A percentile compares a stretch with the other conserved stretches of the same genome.
phyloP scores from a whole-genome alignment of 2,329 filamentous ascomycete genomes.

The Cladorrhinum sp. region DNA sequence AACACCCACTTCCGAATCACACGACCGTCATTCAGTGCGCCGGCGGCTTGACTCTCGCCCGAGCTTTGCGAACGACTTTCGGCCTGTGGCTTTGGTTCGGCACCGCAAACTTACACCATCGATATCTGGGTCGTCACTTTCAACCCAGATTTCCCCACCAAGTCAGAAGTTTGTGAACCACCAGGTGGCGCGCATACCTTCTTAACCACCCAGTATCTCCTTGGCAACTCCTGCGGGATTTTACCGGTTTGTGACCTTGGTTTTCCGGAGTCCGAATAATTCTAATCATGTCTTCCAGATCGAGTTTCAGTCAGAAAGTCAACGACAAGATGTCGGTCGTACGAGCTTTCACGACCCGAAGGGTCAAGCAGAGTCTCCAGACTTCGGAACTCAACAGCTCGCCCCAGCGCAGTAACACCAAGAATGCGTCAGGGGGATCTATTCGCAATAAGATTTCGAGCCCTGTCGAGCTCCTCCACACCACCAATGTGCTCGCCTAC shows the following conservation, averaged over 20 bases:
- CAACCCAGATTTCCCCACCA: not conserved
- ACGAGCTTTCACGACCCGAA: conserved; percentile 69
- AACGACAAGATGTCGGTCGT: conserved; percentile 44
- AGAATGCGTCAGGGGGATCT: conserved; percentile 44
- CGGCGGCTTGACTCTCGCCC: not conserved
- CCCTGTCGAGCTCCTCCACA: conserved; percentile 83
- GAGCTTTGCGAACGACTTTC: not conserved
- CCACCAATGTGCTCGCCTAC: conserved; percentile 94
- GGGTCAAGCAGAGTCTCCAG: conserved; percentile 55
- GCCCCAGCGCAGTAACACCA: conserved; percentile 50
- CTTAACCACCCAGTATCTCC: not conserved
- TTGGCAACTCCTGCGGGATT: not conserved
- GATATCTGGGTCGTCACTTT: not conserved
- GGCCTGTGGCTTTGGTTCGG: not conserved
- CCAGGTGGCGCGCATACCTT: not conserved
- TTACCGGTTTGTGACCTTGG: not conserved
- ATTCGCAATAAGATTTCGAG: conserved; percentile 76
- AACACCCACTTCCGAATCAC: conserved; percentile 19
- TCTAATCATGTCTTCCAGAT: not conserved
- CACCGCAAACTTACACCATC: not conserved
- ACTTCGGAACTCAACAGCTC: conserved; percentile 40
- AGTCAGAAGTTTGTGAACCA: not conserved
- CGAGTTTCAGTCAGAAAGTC: not conserved
- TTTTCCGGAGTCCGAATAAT: not conserved
- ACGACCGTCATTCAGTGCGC: conserved; percentile 8